Percentiles rank a stretch among this genome's conserved stretches.
Conservation (phyloP, 805 yeast genomes). For the Isabelozyma gotoi region DNA sequence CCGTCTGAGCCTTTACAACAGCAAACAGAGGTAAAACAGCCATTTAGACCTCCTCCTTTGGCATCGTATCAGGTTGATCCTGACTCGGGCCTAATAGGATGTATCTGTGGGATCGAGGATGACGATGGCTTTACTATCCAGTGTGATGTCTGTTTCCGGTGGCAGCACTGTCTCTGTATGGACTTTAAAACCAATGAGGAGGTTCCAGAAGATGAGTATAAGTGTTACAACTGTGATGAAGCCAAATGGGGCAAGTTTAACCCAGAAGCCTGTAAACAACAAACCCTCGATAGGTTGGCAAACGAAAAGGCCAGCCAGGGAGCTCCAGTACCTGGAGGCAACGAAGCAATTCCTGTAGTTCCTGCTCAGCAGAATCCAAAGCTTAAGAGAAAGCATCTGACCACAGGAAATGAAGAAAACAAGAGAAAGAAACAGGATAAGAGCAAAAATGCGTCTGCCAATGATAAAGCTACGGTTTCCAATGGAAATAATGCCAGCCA, state of each 20-base stretch:
- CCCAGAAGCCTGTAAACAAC: conserved; percentile 28
- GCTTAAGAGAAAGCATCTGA: conserved; percentile 16
- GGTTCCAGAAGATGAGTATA: conserved; percentile 75
- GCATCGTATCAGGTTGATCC: conserved; percentile 65
- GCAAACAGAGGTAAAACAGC: not conserved
- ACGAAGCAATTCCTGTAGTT: conserved; percentile 9
- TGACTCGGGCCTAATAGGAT: conserved; percentile 83
- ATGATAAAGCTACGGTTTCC: not conserved
- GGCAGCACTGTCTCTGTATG: conserved; percentile 96
- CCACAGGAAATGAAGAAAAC: conserved; percentile 32
- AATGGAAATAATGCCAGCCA: not conserved
- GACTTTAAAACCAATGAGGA: conserved; percentile 67
- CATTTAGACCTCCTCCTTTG: conserved; percentile 27
- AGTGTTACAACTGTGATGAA: conserved; percentile 73
- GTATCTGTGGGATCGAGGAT: conserved; percentile 82
- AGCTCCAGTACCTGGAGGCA: conserved; percentile 11
- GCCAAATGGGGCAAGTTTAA: conserved; percentile 44
- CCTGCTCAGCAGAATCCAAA: not conserved
- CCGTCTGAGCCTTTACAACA: not conserved
- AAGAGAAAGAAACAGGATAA: conserved; percentile 21
- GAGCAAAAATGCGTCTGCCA: conserved; percentile 1
- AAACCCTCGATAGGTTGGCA: conserved; percentile 31
- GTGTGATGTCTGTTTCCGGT: conserved; percentile 86
- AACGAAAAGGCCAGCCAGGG: conserved; percentile 12
- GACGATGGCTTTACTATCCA: conserved; percentile 95